Conservation (phyloP, 345 rosid species). For the Euclidium syriacum region DNA sequence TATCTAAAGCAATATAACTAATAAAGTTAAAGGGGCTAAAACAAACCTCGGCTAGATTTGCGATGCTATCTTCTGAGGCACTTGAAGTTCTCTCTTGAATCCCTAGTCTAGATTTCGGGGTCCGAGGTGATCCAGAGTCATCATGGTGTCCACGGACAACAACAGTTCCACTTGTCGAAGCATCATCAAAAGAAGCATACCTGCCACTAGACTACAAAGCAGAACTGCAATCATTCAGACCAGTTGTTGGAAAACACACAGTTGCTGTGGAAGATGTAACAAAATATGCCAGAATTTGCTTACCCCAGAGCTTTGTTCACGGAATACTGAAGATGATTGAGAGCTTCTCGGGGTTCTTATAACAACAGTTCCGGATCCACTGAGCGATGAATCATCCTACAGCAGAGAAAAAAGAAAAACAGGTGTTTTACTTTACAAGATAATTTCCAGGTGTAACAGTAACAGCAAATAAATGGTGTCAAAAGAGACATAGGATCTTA, state of each 20-base stretch:
- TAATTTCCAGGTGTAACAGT: not conserved
- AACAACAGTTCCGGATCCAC: slow-evolving; percentile 87
- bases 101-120: slow-evolving; percentile 86
- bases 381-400: slow-evolving; percentile 61
- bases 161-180: slow-evolving; percentile 86
- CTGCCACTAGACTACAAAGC: slow-evolving; percentile 63
- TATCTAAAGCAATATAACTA: not conserved
- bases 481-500: slow-evolving; percentile 32
- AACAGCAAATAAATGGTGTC: slow-evolving; percentile 5
- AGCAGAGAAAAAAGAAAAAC: slow-evolving; percentile 23
- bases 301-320: slow-evolving; percentile 60
- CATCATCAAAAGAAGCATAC: slow-evolving; percentile 59
- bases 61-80: slow-evolving; percentile 86
- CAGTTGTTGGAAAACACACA: not conserved
- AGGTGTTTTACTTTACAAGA: not conserved
- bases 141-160: slow-evolving; percentile 73
- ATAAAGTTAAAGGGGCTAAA: not conserved
- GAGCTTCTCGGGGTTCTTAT: slow-evolving; percentile 66
- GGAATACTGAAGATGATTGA: slow-evolving; percentile 48
- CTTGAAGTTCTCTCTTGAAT: slow-evolving; percentile 72
- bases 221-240: slow-evolving; percentile 30
- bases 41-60: slow-evolving; percentile 85
- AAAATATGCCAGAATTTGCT: slow-evolving; percentile 6
- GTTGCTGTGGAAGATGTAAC: not conserved
- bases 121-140: slow-evolving; percentile 73